Evolutionary conservation across 2,329 filamentous ascomycete genomes (phyloP), one percentile per base, ranked within the genome.

Genomic region (Mycocentrospora acerina): DNA sequence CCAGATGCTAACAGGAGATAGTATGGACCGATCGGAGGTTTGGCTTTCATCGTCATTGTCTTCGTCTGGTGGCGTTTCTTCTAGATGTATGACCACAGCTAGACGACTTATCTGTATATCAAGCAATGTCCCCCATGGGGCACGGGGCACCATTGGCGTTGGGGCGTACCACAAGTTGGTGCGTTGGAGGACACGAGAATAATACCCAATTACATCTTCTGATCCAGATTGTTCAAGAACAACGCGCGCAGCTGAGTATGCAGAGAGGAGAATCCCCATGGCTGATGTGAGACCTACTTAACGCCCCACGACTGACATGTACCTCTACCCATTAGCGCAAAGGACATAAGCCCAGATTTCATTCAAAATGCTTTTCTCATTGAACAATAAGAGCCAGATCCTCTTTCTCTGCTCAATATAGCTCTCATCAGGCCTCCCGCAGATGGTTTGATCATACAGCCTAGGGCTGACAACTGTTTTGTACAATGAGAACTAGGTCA

Each of bases 11-110:
- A 62, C 48, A 13, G 17, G 13, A 13, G 6, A 26, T 37, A 82
- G 81, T 98, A 97, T 64, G 93, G 90, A 1, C 93, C 93, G 3
- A 83, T 97, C 69, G 91, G 80, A 18, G 88, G 79, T 3, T 73
- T 97, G 41, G 89, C 79, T 2, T 75, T 95, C 41, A 82, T 97
- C 48, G 83, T 97, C 45, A 66, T 97, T 37, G 67, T 96, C 48
- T 90, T 97, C 69, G 71, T 97, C 46, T 94, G 86, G 79, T 91
- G 89, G 86, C 82, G 90, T 48, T 96, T 97, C 73, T 95, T 95
- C 69, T 96, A 66, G 73, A 33, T 3, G 30, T 14, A 16, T 24
- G 13, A 10, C 12, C n/a, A 10, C 15, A 13, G 24, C 27, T 12
- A 30, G 14, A 16, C 15, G 27, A 17, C 22, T 10, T 6, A 29